These are phyloP conservation scores for Fraxinus cuspidata DNA, from an alignment of 257 asterid species.

Conservation along the genomic window DNA sequence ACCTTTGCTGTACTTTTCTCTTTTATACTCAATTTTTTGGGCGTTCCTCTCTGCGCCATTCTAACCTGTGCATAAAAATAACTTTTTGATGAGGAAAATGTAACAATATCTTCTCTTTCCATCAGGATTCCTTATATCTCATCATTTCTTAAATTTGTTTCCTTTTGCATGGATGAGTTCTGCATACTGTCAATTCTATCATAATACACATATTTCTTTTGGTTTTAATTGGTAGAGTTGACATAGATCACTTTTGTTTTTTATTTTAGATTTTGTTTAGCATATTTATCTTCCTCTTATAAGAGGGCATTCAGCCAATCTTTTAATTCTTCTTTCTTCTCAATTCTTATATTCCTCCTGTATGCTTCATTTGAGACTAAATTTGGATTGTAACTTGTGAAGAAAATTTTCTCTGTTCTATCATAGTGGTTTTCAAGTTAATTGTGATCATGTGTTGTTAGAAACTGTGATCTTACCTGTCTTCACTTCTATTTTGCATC, in stretches of 20 bases:
- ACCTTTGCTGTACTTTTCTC: background rate
- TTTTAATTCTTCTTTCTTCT: background rate
- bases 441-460: background rate
- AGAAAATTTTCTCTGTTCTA: background rate
- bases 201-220: background rate
- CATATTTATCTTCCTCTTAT: background rate
- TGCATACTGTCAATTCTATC: background rate
- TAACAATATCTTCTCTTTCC: background rate
- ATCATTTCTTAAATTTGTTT: constrained; percentile 3
- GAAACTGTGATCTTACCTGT: background rate
- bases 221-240: constrained; percentile 8
- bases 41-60: background rate
- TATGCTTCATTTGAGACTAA: constrained; percentile 4
- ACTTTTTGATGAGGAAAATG: background rate
- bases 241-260: background rate
- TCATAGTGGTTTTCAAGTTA: background rate
- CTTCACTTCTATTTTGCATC: background rate
- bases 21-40: background rate
- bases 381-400: background rate
- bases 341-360: background rate
- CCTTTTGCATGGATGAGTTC: constrained; percentile 1
- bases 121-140: background rate
- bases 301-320: background rate
- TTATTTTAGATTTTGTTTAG: background rate
- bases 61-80: background rate